Evolutionary conservation across 2,329 filamentous ascomycete species (phyloP).

Genomic region (Neopestalotiopsis sp.): DNA sequence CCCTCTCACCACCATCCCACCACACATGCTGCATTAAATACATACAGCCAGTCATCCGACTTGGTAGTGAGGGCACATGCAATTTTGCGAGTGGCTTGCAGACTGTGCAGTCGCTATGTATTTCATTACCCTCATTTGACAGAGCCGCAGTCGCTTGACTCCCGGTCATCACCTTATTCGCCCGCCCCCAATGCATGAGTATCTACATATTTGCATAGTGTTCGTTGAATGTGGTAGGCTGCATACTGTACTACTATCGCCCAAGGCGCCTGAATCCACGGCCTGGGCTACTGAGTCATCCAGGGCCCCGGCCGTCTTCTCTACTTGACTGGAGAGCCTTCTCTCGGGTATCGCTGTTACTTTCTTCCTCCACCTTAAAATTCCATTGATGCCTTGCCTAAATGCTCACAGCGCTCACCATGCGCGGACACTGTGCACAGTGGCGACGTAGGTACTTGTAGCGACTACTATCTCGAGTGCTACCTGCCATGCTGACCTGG

Average conservation of each 20-base stretch:
- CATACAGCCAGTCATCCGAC: neutral
- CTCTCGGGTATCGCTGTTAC: neutral
- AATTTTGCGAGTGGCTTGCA: slow-evolving; percentile 6
- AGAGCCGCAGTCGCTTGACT: neutral
- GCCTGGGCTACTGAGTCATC: neutral
- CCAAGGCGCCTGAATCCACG: too few relatives aligned
- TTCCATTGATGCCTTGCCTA: too few relatives aligned
- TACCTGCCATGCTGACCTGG: too few relatives aligned
- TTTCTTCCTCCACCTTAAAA: neutral
- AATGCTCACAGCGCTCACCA: too few relatives aligned
- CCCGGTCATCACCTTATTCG: neutral
- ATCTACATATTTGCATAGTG: neutral
- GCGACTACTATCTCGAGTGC: too few relatives aligned
- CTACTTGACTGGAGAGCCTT: neutral
- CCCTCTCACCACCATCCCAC: neutral
- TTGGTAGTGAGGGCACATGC: neutral
- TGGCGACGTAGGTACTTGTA: too few relatives aligned
- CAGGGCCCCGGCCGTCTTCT: neutral
- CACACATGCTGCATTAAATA: neutral
- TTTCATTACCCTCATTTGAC: neutral
- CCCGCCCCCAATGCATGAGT: neutral
- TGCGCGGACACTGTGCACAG: too few relatives aligned
- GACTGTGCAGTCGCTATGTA: slow-evolving; percentile 1
- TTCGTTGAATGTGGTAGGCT: neutral
- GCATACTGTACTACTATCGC: neutral